Evolutionary conservation across 192 early-diverging fungal species (phyloP), one percentile per base, ranked within the genome.

Genomic region (Kappamyces sp.): DNA sequence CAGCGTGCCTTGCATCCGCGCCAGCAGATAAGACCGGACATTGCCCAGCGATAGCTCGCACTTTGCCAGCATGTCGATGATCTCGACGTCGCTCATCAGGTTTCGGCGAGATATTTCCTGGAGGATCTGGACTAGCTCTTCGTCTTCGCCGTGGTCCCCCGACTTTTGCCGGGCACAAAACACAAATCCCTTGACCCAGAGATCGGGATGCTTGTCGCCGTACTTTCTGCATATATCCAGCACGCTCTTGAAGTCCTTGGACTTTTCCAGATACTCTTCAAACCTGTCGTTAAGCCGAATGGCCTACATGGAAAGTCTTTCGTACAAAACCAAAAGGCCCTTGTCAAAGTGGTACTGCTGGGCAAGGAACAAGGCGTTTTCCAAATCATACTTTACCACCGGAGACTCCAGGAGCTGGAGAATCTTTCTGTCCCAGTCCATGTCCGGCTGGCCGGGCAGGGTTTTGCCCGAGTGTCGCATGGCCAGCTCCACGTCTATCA

Each of bases 321-420:
- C 87, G 58, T 94, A 91, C 15, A 98, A 74, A 65, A 86, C 92
- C 31, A 94, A 80, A 23, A 89, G 84, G 0, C 94, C 96, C 1
- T 86, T 86, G 48, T 84, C 81, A 68, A 96, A 98, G 0, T 83
- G 68, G 44, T 87, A 85, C 47, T 86, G 77, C 39, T 93, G 87
- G 60, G 94, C 97, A 3, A 98, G 75, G 4, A 97, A 86, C 49
- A 95, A 74, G 1, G 93, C 93, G 15, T 94, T 90, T 62, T 96
- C 92, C 55, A 86, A 78, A 73, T 98, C 95, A 61, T 94, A 91
- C 9, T 66, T 47, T 3, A 91, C 82, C 52, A 68, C 74, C 1
- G 86, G 77, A 62, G 84, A 78, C 48, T 83, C 75, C 39, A 97
- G 63, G 44, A 97, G 57, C 12, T 66, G 74, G 62, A 93, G 65